Base-by-base conservation (phyloP, 2,329 filamentous ascomycete genomes). In the Ascochyta rabiei region DNA sequence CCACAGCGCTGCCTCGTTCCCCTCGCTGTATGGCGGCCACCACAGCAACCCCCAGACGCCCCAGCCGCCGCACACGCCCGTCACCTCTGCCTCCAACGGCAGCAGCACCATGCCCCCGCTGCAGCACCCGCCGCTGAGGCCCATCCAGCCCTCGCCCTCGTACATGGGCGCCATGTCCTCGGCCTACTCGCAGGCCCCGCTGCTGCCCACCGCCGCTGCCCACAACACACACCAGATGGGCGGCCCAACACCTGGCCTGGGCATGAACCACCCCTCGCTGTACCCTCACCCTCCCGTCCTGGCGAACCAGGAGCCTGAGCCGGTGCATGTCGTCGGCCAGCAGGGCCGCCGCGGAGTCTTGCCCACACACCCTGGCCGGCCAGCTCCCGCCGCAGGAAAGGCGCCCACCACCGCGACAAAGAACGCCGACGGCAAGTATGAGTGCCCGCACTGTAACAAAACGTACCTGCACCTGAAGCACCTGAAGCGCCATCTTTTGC, bases 401-500 rank as follows among this genome's bases (percentile, higher is more conserved):
- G 90, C 84, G 69, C 88, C 90, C 57, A 86, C 90, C 59, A 95
- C 96, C 60, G 92, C 93, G 15, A 89, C 91, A 66, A 97, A 98
- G 81, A 93, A 98, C 76, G 91, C 92, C 8, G 93, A 98, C 75
- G 95, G 95, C 72, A 98, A 98, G 81, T 99, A 96, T 73, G 93
- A 95, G 56, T 99, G 95, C 79, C 92, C 92, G 69, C 93, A 98
- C 76, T 99, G 95, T 80, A 96, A 91, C 69, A 98, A 98, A 82
- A 97, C 93, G 6, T 99, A 99, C 74, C 83, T 98, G 53, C 95
- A 98, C 75, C 90, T 93, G 41, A 98, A 99, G 82, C 95, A 98
- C 78, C 79, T 98, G 67, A 98, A 98, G 84, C 89, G 95, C 70
- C 95, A 98, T 83, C 84, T 98, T 56, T 81, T 98, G 67, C 85